phyloP scores from a whole-genome alignment of 192 early-diverging fungal genomes.

The Pilaira anomala region DNA sequence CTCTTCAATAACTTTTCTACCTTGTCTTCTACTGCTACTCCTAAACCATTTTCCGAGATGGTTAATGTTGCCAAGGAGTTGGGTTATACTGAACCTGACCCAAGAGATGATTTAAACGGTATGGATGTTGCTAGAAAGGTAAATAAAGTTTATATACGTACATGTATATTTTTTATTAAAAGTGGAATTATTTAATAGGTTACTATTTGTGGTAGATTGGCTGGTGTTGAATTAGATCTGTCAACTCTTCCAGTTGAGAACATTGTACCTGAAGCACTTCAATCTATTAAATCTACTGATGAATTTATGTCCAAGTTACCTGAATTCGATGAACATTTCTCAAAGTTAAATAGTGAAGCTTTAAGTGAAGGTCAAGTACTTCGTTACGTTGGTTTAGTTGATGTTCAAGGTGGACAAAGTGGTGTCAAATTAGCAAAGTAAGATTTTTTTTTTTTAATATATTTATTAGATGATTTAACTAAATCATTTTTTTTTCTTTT shows the following conservation, averaged over 20 bases:
- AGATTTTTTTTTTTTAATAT: constrained; percentile 1
- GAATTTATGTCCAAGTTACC: constrained; percentile 88
- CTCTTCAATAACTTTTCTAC: constrained; percentile 97
- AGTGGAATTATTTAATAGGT: constrained; percentile 40
- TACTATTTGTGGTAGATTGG: constrained; percentile 82
- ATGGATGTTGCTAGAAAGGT: constrained; percentile 99
- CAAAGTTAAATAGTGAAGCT: constrained; percentile 76
- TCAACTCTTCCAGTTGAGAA: constrained; percentile 88
- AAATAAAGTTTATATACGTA: constrained; percentile 19
- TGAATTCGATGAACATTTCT: constrained; percentile 84
- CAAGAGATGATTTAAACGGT: constrained; percentile 97
- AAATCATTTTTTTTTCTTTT: constrained; percentile 13
- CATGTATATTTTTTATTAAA: background rate
- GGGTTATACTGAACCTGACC: constrained; percentile 98
- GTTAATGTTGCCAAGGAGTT: constrained; percentile 87
- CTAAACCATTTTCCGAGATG: constrained; percentile 79
- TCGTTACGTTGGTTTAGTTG: constrained; percentile 90
- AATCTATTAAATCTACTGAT: constrained; percentile 60
- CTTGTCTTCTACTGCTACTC: constrained; percentile 43
- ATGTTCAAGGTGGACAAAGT: constrained; percentile 58
- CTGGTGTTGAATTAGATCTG: constrained; percentile 75
- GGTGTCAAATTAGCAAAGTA: constrained; percentile 76
- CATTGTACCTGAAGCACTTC: constrained; percentile 90
- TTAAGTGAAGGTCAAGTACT: constrained; percentile 70
- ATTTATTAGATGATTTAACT: background rate